Conservation (phyloP, 495 filamentous ascomycete genomes). For the Cryomyces minteri region DNA sequence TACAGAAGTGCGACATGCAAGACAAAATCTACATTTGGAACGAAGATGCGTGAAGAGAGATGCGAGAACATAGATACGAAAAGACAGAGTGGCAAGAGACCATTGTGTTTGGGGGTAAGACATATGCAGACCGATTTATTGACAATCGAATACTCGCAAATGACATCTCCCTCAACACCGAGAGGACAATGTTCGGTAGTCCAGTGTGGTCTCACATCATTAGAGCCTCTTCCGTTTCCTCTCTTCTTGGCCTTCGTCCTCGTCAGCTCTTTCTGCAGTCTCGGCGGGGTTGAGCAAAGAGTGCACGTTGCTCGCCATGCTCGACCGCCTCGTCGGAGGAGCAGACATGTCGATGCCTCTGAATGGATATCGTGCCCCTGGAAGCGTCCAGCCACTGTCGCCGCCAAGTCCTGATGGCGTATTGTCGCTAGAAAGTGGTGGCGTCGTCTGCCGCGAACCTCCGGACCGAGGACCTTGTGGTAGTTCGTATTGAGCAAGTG, state of each 20-base stretch:
- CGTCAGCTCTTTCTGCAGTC: constrained; percentile 51
- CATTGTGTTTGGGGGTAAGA: too few species aligned
- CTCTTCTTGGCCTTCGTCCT: constrained; percentile 33
- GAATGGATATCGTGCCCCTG: constrained; percentile 27
- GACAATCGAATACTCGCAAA: too few species aligned
- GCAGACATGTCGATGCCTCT: constrained; percentile 18
- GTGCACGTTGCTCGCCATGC: constrained; percentile 64
- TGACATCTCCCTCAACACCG: too few species aligned
- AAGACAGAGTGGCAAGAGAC: too few species aligned
- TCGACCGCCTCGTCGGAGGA: constrained; percentile 50
- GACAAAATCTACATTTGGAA: too few species aligned
- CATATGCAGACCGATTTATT: too few species aligned
- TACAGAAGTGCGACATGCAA: too few species aligned
- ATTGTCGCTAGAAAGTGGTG: constrained; percentile 35
- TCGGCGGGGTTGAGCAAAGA: constrained; percentile 73
- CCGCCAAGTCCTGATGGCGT: constrained; percentile 25
- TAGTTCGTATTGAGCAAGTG: constrained; percentile 68
- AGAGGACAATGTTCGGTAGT: too few species aligned
- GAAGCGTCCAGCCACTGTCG: constrained; percentile 42
- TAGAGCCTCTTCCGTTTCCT: constrained; percentile 20
- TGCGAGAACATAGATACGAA: too few species aligned
- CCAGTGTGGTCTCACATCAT: background rate
- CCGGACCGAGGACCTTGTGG: constrained; percentile 34
- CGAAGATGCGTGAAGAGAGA: too few species aligned
- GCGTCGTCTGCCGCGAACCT: constrained; percentile 46